phyloP scores from a whole-genome alignment of 2,329 filamentous ascomycete species.

The Xenoacremonium recifei region DNA sequence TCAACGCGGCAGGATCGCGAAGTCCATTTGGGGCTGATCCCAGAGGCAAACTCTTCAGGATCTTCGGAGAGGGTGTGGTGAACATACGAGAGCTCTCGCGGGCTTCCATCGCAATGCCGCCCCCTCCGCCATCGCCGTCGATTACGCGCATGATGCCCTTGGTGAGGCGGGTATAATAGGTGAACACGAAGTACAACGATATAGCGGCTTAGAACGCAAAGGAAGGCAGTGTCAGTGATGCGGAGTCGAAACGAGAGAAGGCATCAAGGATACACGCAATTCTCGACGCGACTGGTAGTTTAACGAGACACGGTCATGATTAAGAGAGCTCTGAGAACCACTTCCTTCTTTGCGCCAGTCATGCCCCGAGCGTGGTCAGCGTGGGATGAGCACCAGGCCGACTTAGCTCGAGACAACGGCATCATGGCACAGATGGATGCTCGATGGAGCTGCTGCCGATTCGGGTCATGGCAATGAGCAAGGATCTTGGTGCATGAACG shows the following conservation, averaged over 20 bases:
- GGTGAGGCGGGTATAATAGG: conserved; percentile 2
- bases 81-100: conserved; percentile 5
- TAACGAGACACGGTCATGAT: conserved; percentile 5
- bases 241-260: conserved; percentile 1
- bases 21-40: conserved; percentile 1
- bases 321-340: conserved; percentile 6
- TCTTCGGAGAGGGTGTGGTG: not conserved
- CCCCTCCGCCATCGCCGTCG: conserved; percentile 18
- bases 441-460: conserved; percentile 6
- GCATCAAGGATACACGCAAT: not conserved
- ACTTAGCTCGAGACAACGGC: conserved; percentile 9
- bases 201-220: not conserved
- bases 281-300: not conserved
- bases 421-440: conserved; percentile 2
- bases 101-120: conserved; percentile 9
- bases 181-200: not conserved
- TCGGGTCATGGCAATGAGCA: conserved; percentile 4
- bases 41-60: conserved; percentile 12
- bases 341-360: conserved; percentile 4
- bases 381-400: conserved; percentile 2
- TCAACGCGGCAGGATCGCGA: conserved; percentile 8
- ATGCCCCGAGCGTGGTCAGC: not conserved
- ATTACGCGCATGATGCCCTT: conserved; percentile 19
- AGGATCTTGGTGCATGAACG: conserved; percentile 6
- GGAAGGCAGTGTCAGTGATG: not conserved